A percentile compares a stretch with the other conserved stretches of the same genome.
These are phyloP conservation scores for Penicillium sp. DNA, from an alignment of 2,329 filamentous ascomycete species.

Conservation along the genomic window DNA sequence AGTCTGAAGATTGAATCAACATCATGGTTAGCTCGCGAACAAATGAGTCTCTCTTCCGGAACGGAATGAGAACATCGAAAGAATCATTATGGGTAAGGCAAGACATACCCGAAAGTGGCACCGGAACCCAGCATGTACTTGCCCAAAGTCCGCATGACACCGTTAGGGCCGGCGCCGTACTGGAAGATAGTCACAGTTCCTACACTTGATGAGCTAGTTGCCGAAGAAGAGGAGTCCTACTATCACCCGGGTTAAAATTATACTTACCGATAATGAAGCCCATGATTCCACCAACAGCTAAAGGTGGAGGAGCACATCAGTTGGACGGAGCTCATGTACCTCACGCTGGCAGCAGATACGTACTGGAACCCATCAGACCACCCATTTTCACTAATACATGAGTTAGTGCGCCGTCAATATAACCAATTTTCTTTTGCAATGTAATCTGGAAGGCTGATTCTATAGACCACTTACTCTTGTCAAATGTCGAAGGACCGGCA, in stretches of 20 bases:
- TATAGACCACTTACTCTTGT: slow-evolving; percentile 64
- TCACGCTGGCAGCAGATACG: slow-evolving; percentile 46
- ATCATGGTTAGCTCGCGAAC: neutral
- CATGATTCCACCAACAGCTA: slow-evolving; percentile 94
- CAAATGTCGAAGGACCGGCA: slow-evolving; percentile 67
- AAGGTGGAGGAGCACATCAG: slow-evolving; percentile 23
- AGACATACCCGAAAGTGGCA: slow-evolving; percentile 85
- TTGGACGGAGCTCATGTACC: slow-evolving; percentile 5
- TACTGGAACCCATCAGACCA: slow-evolving; percentile 97
- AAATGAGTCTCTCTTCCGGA: neutral
- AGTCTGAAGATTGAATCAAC: slow-evolving; percentile 60
- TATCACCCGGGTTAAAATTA: neutral
- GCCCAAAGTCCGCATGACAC: slow-evolving; percentile 89
- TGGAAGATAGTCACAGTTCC: slow-evolving; percentile 93
- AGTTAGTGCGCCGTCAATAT: slow-evolving; percentile 33
- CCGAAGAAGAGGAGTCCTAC: neutral
- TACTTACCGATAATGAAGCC: slow-evolving; percentile 91
- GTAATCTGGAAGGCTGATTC: slow-evolving; percentile 15
- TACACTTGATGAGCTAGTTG: slow-evolving; percentile 40
- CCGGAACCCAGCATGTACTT: slow-evolving; percentile 97
- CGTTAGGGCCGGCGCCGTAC: slow-evolving; percentile 90
- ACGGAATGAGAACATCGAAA: no score
- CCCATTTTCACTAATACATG: slow-evolving; percentile 84
- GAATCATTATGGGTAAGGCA: no score
- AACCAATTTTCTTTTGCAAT: neutral